Conservation (phyloP, 441 rosid genomes). For the Adansonia grandidieri region DNA sequence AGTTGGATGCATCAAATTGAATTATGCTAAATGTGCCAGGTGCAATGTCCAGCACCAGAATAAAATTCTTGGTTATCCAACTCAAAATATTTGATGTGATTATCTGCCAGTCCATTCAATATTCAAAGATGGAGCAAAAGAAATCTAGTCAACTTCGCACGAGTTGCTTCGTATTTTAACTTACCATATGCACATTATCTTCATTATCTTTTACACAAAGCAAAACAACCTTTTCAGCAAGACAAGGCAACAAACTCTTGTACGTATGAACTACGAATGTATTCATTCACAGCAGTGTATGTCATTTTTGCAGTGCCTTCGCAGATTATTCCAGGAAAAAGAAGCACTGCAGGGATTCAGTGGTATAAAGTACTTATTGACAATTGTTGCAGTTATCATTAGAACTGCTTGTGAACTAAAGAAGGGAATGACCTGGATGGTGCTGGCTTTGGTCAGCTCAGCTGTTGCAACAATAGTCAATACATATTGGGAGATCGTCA, state of each 20-base stretch:
- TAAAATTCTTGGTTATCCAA: neutral
- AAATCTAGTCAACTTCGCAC: no score
- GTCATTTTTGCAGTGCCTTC: constrained; percentile 51
- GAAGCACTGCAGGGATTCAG: constrained; percentile 56
- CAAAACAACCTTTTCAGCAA: neutral
- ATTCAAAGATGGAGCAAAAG: no score
- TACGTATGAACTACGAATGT: neutral
- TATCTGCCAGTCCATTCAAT: no score
- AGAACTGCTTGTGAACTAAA: constrained; percentile 62
- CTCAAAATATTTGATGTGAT: neutral
- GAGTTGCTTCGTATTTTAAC: no score
- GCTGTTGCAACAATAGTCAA: constrained; percentile 51
- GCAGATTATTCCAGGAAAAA: constrained; percentile 56
- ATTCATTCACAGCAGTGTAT: constrained; percentile 12
- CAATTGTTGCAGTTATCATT: constrained; percentile 59
- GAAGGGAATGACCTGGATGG: constrained; percentile 57
- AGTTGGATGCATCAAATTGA: no score
- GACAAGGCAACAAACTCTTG: neutral
- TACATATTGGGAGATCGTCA: constrained; percentile 69
- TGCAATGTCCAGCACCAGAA: neutral
- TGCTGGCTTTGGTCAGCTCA: constrained; percentile 65
- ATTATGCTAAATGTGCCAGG: neutral
- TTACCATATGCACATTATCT: neutral
- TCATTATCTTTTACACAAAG: no score
- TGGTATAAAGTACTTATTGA: constrained; percentile 59